These are phyloP conservation scores for Colletotrichum trifolii DNA, from an alignment of 2,329 filamentous ascomycete species.

Conservation along the genomic window DNA sequence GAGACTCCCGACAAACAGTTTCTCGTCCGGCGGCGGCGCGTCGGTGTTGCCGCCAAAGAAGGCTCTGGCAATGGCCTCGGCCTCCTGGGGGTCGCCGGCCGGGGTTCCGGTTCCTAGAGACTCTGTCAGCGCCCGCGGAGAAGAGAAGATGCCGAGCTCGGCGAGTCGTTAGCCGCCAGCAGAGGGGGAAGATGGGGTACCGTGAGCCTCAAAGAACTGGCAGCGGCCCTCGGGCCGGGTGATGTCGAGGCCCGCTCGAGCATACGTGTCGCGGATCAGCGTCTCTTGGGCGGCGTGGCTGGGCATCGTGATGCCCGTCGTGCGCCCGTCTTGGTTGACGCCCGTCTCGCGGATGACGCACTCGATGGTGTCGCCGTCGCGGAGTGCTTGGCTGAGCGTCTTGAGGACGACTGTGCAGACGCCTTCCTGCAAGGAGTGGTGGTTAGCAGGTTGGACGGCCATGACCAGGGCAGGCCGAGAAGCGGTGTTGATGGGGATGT, in stretches of 20 bases:
- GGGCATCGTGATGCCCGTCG: slow-evolving; percentile 49
- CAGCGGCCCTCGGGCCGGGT: slow-evolving; percentile 10
- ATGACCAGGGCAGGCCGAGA: no score
- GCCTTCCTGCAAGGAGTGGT: slow-evolving; percentile 50
- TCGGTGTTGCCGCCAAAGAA: slow-evolving; percentile 27
- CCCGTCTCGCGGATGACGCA: slow-evolving; percentile 41
- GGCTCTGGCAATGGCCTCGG: slow-evolving; percentile 41
- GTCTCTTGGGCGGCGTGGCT: slow-evolving; percentile 42
- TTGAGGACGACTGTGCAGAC: slow-evolving; percentile 60
- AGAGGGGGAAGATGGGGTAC: slow-evolving; percentile 47
- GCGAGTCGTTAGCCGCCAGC: no score
- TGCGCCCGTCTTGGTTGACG: slow-evolving; percentile 40
- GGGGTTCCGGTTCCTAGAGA: slow-evolving; percentile 37
- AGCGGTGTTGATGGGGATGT: no score
- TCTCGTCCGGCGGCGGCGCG: slow-evolving; percentile 47
- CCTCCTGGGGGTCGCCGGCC: slow-evolving; percentile 42
- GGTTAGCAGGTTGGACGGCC: no score
- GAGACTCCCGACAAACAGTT: slow-evolving; percentile 41
- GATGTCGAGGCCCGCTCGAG: slow-evolving; percentile 22
- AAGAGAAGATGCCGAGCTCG: slow-evolving; percentile 49
- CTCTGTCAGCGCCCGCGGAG: slow-evolving; percentile 54
- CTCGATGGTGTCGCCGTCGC: slow-evolving; percentile 42
- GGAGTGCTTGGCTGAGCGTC: slow-evolving; percentile 53
- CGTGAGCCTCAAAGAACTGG: slow-evolving; percentile 47
- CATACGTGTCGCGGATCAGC: slow-evolving; percentile 44